Base-by-base conservation (phyloP, 164 flowering plant species). In the Tinospora cordifolia region DNA sequence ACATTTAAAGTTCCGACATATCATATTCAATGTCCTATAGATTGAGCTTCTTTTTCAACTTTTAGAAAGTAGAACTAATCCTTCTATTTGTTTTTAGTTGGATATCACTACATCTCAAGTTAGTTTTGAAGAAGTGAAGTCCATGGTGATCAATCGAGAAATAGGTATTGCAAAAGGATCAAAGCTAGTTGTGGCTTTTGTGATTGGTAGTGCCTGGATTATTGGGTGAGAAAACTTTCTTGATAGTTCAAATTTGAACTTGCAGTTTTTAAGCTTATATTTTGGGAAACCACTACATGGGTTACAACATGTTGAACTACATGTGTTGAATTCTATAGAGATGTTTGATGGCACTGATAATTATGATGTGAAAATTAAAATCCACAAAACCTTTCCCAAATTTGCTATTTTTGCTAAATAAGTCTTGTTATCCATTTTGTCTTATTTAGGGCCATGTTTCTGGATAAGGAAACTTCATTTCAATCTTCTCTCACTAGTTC, bases 181-280 rank as follows among this genome's bases (percentile, higher is more conserved):
- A 67, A 90, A 88, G 82, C 97, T 97, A 75, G 99, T 94, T 68
- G 95, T 94, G 72, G 92, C 87, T 72, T 94, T 94, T 83, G 84
- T 94, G 39, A 94, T 97, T 73, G 99, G 99, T 76, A 97, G 99
- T 76, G 97, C 99, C 13, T 94, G 99, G 97, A 92, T 94, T 63
- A 92, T 94, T 76, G 99, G 99, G 99, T 94, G 71, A 81, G 89
- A 65, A 49, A 65, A 72, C 69, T 46, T 8, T 8, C 14, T 39
- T 19, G 24, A n/a, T 3, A 54, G 60, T 54, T 54, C 19, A 22
- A 4, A 0, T n/a, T 34, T 59, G 62, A 30, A 9, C 11, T 65
- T 70, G 36, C 21, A 30, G 36, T 30, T 4, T 30, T 4, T 30
- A 30, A 30, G 36, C 44, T 58, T 57, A 44, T 15, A 30, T 44